Conservation (phyloP, 768 basidiomycete species). For the Pholiota conissans region DNA sequence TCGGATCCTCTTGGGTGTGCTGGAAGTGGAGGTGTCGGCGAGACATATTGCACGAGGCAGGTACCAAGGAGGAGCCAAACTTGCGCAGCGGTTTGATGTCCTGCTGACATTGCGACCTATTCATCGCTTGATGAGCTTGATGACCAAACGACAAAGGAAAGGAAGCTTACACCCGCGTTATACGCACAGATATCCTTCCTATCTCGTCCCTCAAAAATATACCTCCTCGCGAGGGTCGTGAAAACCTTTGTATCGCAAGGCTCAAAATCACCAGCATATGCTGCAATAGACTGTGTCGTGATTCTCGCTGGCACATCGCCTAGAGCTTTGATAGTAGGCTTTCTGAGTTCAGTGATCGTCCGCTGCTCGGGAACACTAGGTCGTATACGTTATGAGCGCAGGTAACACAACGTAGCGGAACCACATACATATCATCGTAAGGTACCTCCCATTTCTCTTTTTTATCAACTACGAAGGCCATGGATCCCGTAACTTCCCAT, state of each 20-base stretch:
- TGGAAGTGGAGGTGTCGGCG: conserved; percentile 26
- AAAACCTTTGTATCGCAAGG: conserved; percentile 50
- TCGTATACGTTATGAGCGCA: no score
- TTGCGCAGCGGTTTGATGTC: conserved; percentile 57
- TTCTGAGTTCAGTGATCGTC: conserved; percentile 29
- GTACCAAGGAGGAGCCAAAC: conserved; percentile 67
- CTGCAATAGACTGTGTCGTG: conserved; percentile 57
- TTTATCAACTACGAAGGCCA: conserved; percentile 68
- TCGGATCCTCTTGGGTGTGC: conserved; percentile 1
- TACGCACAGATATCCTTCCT: conserved; percentile 48
- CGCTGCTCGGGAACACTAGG: conserved; percentile 39
- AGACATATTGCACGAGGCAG: conserved; percentile 49
- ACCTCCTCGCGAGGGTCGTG: conserved; percentile 60
- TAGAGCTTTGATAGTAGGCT: conserved; percentile 48
- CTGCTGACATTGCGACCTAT: conserved; percentile 61
- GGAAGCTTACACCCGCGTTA: conserved; percentile 49
- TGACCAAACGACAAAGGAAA: no score
- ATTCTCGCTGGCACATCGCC: conserved; percentile 58
- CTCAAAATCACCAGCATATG: conserved; percentile 36
- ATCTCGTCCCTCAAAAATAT: conserved; percentile 52
- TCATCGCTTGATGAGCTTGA: no score
- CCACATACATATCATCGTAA: conserved; percentile 75
- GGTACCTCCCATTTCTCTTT: conserved; percentile 61
- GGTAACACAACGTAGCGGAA: conserved; percentile 1
- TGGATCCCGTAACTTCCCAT: conserved; percentile 65